These are phyloP conservation scores for Penicillium alfredii DNA, from an alignment of 495 filamentous ascomycete genomes.

Conservation along the genomic window DNA sequence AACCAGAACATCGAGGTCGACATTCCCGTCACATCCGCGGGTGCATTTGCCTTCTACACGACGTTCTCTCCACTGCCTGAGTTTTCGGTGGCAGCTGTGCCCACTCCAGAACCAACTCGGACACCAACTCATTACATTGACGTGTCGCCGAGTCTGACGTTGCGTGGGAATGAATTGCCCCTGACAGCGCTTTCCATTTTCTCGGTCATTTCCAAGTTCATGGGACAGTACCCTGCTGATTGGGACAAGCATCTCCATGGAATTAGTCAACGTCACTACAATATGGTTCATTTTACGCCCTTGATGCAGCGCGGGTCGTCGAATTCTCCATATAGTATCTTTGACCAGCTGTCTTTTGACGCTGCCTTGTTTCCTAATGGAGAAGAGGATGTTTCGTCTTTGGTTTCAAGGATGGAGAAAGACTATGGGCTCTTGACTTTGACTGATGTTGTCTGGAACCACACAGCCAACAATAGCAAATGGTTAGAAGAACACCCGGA, in stretches of 20 bases:
- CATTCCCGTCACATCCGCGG: conserved; percentile 73
- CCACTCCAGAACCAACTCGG: conserved; percentile 50
- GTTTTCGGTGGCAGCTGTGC: conserved; percentile 54
- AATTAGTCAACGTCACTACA: conserved; percentile 85
- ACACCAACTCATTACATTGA: conserved; percentile 86
- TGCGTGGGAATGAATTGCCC: conserved; percentile 64
- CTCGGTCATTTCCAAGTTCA: conserved; percentile 96
- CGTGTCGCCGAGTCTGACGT: conserved; percentile 74
- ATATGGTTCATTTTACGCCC: conserved; percentile 98
- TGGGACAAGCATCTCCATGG: conserved; percentile 87
- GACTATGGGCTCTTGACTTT: conserved; percentile 79
- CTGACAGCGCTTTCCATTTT: conserved; percentile 84
- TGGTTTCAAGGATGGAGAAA: conserved; percentile 77
- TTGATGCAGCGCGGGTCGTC: conserved; percentile 81
- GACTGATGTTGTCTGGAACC: conserved; percentile 97
- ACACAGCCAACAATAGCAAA: conserved; percentile 90
- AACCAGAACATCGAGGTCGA: conserved; percentile 85
- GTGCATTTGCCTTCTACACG: conserved; percentile 92
- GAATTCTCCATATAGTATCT: conserved; percentile 96
- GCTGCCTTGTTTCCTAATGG: conserved; percentile 75
- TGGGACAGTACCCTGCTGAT: conserved; percentile 81
- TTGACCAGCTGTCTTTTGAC: conserved; percentile 86
- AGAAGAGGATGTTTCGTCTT: conserved; percentile 69
- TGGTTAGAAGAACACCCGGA: conserved; percentile 96
- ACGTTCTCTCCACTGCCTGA: conserved; percentile 83